phyloP scores from a whole-genome alignment of 495 filamentous ascomycete genomes.

The Saxophila tyrrhenica region DNA sequence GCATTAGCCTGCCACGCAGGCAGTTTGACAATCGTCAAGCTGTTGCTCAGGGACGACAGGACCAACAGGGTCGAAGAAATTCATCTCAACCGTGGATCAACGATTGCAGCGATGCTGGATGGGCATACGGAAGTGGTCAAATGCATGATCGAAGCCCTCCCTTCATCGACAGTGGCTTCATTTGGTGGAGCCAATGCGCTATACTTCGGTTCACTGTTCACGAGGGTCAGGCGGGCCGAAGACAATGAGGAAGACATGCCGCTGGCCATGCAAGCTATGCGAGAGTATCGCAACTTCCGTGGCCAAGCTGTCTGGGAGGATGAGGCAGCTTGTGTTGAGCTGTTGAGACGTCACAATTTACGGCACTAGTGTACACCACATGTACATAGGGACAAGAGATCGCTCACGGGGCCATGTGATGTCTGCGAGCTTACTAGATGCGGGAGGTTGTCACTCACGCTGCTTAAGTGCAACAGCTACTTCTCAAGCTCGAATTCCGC shows the following conservation, averaged over 20 bases:
- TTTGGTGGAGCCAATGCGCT: not conserved
- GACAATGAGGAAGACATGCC: not conserved
- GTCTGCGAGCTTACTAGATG: too few species aligned
- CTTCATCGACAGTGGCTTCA: not conserved
- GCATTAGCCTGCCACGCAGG: not conserved
- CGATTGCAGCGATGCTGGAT: not conserved
- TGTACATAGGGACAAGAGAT: too few species aligned
- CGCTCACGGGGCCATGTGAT: too few species aligned
- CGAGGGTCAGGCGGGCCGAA: not conserved
- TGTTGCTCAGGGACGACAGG: not conserved
- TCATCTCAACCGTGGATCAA: not conserved
- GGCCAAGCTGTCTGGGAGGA: not conserved
- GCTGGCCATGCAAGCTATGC: not conserved
- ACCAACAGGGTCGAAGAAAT: not conserved
- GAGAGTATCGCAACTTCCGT: not conserved
- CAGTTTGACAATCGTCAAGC: not conserved
- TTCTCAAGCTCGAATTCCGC: too few species aligned
- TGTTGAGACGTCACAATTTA: too few species aligned
- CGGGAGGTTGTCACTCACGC: too few species aligned
- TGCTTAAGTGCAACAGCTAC: too few species aligned
- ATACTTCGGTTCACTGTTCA: not conserved
- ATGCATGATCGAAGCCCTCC: not conserved
- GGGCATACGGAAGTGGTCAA: not conserved
- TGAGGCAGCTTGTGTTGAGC: not conserved
- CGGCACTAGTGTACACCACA: too few species aligned